A percentile compares a stretch with the other conserved stretches of the same genome.
Conservation (phyloP, 352 stramenopile species). For the Phytophthora podocarpi region DNA sequence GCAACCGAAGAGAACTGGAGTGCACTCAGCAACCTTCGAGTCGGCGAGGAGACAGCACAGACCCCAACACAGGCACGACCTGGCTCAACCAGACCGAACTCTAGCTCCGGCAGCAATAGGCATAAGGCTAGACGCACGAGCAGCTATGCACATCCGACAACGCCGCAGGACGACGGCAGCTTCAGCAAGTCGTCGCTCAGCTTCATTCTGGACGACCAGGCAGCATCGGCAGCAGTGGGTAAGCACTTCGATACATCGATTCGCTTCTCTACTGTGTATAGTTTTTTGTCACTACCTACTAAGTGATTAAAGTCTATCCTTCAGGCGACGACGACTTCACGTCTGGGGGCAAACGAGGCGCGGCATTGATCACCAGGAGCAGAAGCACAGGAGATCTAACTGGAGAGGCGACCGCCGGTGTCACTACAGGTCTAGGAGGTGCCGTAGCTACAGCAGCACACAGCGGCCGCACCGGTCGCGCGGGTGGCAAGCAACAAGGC, state of each 20-base stretch:
- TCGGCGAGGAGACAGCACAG: slow-evolving; percentile 20
- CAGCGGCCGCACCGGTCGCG: slow-evolving; percentile 11
- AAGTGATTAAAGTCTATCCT: slow-evolving; percentile 6
- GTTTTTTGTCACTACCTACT: background rate
- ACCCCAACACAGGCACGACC: slow-evolving; percentile 7
- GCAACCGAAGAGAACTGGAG: slow-evolving; percentile 44
- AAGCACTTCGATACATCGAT: slow-evolving; percentile 1
- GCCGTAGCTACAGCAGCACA: background rate
- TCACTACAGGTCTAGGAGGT: background rate
- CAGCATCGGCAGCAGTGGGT: slow-evolving; percentile 31
- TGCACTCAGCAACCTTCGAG: slow-evolving; percentile 46
- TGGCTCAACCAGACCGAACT: background rate
- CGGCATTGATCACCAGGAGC: slow-evolving; percentile 25
- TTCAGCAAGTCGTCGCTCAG: slow-evolving; percentile 71
- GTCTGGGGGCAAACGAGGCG: slow-evolving; percentile 19
- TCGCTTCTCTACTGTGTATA: no score
- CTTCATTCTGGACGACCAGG: slow-evolving; percentile 74
- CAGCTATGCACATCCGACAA: slow-evolving; percentile 23
- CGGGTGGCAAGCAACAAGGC: slow-evolving; percentile 32
- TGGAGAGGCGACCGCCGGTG: background rate
- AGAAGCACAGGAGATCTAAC: slow-evolving; percentile 41
- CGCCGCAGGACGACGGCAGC: slow-evolving; percentile 20
- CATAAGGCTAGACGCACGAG: slow-evolving; percentile 31
- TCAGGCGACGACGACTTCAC: slow-evolving; percentile 25
- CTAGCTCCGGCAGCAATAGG: slow-evolving; percentile 19